phyloP scores from a whole-genome alignment of 1,284 basidiomycete genomes.

The Agaricales sp. region DNA sequence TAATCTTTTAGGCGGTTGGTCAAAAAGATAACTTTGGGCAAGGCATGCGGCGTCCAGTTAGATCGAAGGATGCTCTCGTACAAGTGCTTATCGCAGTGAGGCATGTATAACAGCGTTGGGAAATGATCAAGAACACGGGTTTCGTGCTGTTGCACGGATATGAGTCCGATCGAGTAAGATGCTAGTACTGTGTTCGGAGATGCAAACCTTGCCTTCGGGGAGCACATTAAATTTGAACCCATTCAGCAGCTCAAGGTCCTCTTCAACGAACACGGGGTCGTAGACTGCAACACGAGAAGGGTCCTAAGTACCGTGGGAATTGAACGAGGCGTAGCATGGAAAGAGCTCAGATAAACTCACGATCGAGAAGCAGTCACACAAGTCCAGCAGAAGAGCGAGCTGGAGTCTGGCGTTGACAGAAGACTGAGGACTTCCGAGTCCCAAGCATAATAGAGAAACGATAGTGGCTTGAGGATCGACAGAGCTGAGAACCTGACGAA shows the following conservation, averaged over 20 bases:
- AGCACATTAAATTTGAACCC: conserved; percentile 37
- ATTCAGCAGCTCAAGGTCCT: conserved; percentile 42
- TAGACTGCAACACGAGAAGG: conserved; percentile 39
- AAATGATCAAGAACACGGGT: conserved; percentile 21
- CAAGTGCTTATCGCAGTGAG: conserved; percentile 61
- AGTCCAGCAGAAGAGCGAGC: conserved; percentile 49
- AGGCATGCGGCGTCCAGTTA: conserved; percentile 40
- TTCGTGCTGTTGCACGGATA: conserved; percentile 21
- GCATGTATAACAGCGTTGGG: conserved; percentile 64
- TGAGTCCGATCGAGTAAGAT: conserved; percentile 4
- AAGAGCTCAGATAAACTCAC: conserved; percentile 29
- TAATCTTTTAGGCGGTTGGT: conserved; percentile 33
- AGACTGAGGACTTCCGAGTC: conserved; percentile 54
- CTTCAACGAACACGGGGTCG: conserved; percentile 60
- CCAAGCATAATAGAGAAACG: conserved; percentile 43
- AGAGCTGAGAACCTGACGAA: background rate
- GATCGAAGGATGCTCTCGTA: conserved; percentile 54
- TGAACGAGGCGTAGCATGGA: conserved; percentile 4
- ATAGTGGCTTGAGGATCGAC: background rate
- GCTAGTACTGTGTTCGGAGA: conserved; percentile 6
- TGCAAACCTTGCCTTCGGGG: conserved; percentile 31
- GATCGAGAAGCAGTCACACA: conserved; percentile 40
- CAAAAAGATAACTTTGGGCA: conserved; percentile 26
- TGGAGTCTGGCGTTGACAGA: conserved; percentile 56
- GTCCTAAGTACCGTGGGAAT: conserved; percentile 25